These are phyloP conservation scores for Dillenia turbinata DNA, from an alignment of 164 flowering plant species.

Conservation along the genomic window DNA sequence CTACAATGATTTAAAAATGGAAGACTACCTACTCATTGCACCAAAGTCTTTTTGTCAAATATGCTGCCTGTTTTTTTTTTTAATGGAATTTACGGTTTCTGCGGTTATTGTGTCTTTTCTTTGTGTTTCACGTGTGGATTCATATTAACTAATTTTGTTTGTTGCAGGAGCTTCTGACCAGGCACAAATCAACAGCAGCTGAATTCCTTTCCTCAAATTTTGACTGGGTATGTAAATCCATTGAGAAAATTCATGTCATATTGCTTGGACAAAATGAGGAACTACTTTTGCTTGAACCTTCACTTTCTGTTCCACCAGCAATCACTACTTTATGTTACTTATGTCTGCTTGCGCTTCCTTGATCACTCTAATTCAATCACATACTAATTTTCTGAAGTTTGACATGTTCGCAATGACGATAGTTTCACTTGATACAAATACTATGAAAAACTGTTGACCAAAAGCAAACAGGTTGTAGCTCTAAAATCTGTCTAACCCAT, in stretches of 20 bases:
- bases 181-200: conserved; percentile 98
- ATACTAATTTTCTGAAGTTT: no score
- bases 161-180: conserved; percentile 85
- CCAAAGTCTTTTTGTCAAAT: background rate
- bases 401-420: no score
- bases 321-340: background rate
- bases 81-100: conserved; percentile 3
- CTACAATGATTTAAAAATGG: no score
- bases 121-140: no score
- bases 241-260: background rate
- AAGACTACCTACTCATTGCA: no score
- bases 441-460: no score
- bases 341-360: no score
- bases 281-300: background rate
- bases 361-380: no score
- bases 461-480: no score
- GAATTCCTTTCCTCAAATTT: conserved; percentile 89
- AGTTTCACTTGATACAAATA: no score
- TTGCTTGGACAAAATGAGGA: background rate
- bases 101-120: background rate
- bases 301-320: background rate
- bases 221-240: conserved; percentile 63
- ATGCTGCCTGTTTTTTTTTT: background rate
- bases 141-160: conserved; percentile 1
- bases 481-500: no score